A percentile compares a stretch with the other conserved stretches of the same genome.
Evolutionary conservation across 1,139 yeast genomes (phyloP).

Genomic region (Diutina ranongensis): DNA sequence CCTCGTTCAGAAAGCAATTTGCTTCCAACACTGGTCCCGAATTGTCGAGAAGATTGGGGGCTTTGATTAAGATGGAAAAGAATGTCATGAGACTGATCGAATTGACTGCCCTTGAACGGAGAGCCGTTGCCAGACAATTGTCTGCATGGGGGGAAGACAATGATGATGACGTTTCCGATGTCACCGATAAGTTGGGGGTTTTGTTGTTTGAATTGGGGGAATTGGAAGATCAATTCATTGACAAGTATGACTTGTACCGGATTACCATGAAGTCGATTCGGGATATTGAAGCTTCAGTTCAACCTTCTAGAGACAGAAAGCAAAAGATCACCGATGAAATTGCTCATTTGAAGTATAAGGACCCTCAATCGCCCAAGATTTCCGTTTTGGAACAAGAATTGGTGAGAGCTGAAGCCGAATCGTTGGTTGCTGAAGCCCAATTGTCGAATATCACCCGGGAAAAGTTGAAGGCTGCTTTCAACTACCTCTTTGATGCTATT

Average conservation of each 20-base stretch:
- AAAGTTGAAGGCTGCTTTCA: slow-evolving; percentile 74
- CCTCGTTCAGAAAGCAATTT: slow-evolving; percentile 54
- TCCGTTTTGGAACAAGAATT: slow-evolving; percentile 77
- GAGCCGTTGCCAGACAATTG: slow-evolving; percentile 75
- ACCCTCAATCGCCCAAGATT: slow-evolving; percentile 74
- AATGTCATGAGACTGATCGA: slow-evolving; percentile 72
- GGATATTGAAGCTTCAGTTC: slow-evolving; percentile 79
- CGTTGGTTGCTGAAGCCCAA: slow-evolving; percentile 85
- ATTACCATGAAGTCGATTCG: slow-evolving; percentile 69
- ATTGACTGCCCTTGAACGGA: slow-evolving; percentile 66
- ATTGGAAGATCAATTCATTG: slow-evolving; percentile 79
- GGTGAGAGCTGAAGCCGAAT: slow-evolving; percentile 86
- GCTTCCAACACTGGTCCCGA: slow-evolving; percentile 77
- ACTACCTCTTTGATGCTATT: slow-evolving; percentile 72
- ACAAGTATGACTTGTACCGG: slow-evolving; percentile 79
- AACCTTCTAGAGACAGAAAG: slow-evolving; percentile 80
- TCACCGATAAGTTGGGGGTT: slow-evolving; percentile 80
- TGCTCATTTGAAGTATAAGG: slow-evolving; percentile 74
- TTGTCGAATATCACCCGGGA: slow-evolving; percentile 80
- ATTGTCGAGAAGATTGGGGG: slow-evolving; percentile 63
- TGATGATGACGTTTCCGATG: slow-evolving; percentile 76
- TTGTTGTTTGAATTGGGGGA: slow-evolving; percentile 75
- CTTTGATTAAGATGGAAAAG: slow-evolving; percentile 73
- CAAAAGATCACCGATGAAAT: slow-evolving; percentile 77
- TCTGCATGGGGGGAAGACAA: slow-evolving; percentile 79